These are phyloP conservation scores for Heliamphora exappendiculata DNA, from an alignment of 148 eudicot species.

Conservation along the genomic window DNA sequence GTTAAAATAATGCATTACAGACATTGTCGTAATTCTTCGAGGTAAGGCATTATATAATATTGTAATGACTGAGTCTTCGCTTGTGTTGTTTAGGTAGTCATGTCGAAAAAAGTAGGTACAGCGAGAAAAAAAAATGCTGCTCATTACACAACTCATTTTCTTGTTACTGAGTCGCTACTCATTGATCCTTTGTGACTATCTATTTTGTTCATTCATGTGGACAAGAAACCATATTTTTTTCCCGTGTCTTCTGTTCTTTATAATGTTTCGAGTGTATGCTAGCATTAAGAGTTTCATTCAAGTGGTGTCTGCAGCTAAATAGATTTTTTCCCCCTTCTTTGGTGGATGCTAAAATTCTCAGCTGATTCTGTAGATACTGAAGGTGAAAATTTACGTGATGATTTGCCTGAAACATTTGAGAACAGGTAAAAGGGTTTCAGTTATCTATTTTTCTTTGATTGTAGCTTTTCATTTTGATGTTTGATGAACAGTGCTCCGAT, in stretches of 20 bases:
- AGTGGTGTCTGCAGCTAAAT: not conserved
- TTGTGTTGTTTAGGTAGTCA: not conserved
- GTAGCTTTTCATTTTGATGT: not conserved
- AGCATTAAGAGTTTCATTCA: not conserved
- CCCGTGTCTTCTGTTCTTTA: not conserved
- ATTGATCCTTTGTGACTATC: not conserved
- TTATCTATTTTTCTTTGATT: not conserved
- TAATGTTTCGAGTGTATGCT: not conserved
- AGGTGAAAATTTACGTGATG: constrained; percentile 64
- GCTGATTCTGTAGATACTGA: constrained; percentile 54
- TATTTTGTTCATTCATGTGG: not conserved
- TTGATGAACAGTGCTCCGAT: not conserved
- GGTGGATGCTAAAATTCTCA: constrained; percentile 4
- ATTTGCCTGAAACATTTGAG: constrained; percentile 61
- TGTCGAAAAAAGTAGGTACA: too few relatives aligned
- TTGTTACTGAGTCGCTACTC: not conserved
- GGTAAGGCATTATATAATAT: not conserved
- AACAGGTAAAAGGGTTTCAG: constrained; percentile 39
- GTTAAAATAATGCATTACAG: not conserved
- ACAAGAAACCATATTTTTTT: not conserved
- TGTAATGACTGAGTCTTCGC: not conserved
- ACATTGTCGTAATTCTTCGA: not conserved
- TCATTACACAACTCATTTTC: not conserved
- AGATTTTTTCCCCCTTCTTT: too few relatives aligned
- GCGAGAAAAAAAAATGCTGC: not conserved